These are phyloP conservation scores for Fusarium sp. DNA, from an alignment of 2,329 filamentous ascomycete species.

Conservation along the genomic window DNA sequence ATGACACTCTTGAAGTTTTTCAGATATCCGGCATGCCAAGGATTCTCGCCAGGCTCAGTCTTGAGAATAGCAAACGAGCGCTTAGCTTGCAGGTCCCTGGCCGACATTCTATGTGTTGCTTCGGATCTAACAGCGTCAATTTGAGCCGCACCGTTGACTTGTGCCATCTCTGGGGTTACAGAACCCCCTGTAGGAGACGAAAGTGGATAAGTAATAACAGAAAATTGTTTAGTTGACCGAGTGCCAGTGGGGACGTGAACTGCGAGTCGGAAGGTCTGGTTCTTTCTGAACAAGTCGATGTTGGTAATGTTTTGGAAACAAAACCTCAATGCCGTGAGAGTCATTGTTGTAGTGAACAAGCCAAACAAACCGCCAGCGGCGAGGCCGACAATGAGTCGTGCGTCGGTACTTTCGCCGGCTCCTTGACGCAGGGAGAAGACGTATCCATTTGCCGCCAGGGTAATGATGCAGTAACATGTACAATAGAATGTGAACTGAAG, in stretches of 20 bases:
- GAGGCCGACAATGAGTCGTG: slow-evolving; percentile 73
- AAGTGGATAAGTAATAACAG: slow-evolving; percentile 70
- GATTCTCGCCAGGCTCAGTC: slow-evolving; percentile 80
- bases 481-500: slow-evolving; percentile 85
- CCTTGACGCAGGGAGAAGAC: slow-evolving; percentile 67
- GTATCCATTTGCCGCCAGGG: slow-evolving; percentile 71
- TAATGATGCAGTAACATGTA: slow-evolving; percentile 71
- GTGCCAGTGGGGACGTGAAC: slow-evolving; percentile 71
- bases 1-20: slow-evolving; percentile 84
- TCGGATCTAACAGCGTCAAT: slow-evolving; percentile 26
- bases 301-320: slow-evolving; percentile 81
- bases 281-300: slow-evolving; percentile 78
- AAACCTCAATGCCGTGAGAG: slow-evolving; percentile 75
- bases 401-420: slow-evolving; percentile 58
- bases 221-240: slow-evolving; percentile 56
- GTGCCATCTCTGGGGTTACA: slow-evolving; percentile 14
- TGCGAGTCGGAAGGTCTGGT: slow-evolving; percentile 76
- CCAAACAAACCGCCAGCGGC: slow-evolving; percentile 77
- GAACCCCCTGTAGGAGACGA: slow-evolving; percentile 25
- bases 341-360: slow-evolving; percentile 85
- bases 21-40: slow-evolving; percentile 79
- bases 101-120: slow-evolving; percentile 27
- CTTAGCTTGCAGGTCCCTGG: slow-evolving; percentile 60
- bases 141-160: slow-evolving; percentile 4
- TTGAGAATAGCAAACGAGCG: slow-evolving; percentile 83